These are phyloP conservation scores for Eryngium alpinum DNA, from an alignment of 140 eudicot species.

Conservation along the genomic window DNA sequence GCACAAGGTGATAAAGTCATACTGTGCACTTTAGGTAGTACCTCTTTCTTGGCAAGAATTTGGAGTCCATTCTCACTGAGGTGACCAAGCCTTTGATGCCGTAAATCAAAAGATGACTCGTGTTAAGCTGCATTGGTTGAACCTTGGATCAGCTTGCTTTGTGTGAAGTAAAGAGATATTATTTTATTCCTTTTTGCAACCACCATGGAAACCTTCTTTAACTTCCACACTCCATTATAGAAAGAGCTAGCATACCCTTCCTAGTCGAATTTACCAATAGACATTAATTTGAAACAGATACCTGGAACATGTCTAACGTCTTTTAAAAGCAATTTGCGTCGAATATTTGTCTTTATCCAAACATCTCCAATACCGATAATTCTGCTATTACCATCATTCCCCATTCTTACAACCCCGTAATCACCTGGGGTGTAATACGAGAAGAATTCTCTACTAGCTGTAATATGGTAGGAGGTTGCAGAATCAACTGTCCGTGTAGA, in stretches of 20 bases:
- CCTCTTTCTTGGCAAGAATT: too few relatives aligned
- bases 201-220: too few relatives aligned
- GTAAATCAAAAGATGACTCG: too few relatives aligned
- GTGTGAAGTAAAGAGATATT: background rate
- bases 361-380: too few relatives aligned
- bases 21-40: too few relatives aligned
- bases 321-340: background rate
- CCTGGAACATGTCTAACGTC: background rate
- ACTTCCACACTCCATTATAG: too few relatives aligned
- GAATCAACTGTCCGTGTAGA: background rate
- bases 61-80: background rate
- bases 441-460: background rate
- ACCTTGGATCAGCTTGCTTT: background rate
- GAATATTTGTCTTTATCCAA: background rate
- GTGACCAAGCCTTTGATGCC: background rate
- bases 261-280: background rate
- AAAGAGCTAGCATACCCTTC: too few relatives aligned
- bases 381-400: background rate
- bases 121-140: too few relatives aligned
- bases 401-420: background rate
- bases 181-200: background rate
- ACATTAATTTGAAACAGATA: background rate
- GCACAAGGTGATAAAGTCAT: too few relatives aligned
- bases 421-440: background rate
- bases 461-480: constrained; percentile 3